Conservation (phyloP, 176 grass and related monocot species). For the Areca catechu region DNA sequence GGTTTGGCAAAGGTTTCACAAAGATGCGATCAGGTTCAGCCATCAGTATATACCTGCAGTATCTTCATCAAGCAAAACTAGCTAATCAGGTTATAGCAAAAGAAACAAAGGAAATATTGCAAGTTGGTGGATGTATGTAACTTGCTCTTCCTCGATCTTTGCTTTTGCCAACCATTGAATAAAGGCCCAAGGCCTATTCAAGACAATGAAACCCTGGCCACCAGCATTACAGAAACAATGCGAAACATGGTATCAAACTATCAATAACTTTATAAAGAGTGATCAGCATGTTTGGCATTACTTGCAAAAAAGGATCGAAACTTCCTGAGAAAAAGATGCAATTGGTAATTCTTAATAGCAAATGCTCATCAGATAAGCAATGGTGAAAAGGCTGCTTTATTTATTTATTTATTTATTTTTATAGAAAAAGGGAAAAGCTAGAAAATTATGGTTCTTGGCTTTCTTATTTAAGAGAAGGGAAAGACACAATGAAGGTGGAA, state of each 20-base stretch:
- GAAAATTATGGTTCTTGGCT: no score
- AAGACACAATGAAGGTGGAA: no score
- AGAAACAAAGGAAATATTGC: background rate
- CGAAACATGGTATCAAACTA: background rate
- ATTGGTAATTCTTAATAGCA: no score
- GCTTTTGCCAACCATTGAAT: constrained; percentile 81
- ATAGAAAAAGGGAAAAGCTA: no score
- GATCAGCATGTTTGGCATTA: no score
- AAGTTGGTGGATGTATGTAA: constrained; percentile 1
- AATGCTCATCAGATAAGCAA: no score
- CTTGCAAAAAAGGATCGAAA: no score
- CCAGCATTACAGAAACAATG: constrained; percentile 10
- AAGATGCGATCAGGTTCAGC: constrained; percentile 97
- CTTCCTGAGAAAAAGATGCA: no score
- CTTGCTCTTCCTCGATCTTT: constrained; percentile 76
- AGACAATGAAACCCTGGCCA: constrained; percentile 81
- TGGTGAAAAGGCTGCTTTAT: no score
- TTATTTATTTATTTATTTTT: no score
- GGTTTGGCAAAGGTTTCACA: constrained; percentile 90
- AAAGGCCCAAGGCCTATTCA: constrained; percentile 99
- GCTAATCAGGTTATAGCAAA: background rate
- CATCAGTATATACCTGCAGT: constrained; percentile 93
- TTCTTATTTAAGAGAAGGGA: no score
- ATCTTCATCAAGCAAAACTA: constrained; percentile 18
- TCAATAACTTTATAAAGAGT: no score